Evolutionary conservation across 2,329 filamentous ascomycete genomes (phyloP), one percentile per base, ranked within the genome.

Genomic region (Colletotrichum noveboracense): DNA sequence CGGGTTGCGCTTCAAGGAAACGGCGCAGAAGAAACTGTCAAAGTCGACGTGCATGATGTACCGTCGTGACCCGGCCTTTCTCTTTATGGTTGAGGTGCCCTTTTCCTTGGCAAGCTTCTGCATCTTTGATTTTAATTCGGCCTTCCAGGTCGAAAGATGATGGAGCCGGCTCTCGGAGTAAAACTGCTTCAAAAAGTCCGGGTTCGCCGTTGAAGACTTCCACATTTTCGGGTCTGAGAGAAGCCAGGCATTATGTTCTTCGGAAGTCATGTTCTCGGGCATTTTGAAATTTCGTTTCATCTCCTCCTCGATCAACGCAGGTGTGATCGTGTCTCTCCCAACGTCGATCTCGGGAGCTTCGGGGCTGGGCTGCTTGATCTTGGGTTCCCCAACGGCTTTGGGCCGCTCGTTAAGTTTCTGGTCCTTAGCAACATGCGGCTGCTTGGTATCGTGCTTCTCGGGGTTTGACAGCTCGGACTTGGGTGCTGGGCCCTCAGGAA

Each of bases 41-140:
- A 99, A 99, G 82, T 99, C 97, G 34, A 99, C 95, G 80, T 99
- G 97, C 81, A 99, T 91, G 69, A 99, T 90, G 80, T 98, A 99
- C 66, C 94, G 88, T 76, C 96, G 90, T 5, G 92, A 86, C 0
- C 93, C 94, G 14, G 90, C 87, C 30, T 89, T 88, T 56, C 89
- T 88, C 80, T 93, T 88, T 78, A 86, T 7, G 77, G 82, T 85
- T 4, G 80, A 36, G 76, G 87, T 78, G 1, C 86, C 85, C 80
- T 93, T 95, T 79, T 97, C 94, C 2, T 91, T 90, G 10, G 96
- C 93, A 71, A 98, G 87, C 9, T 90, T 92, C 84, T 98, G 96
- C 81, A 99, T 93, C 79, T 94, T 93, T 0, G 95, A 93, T 84
- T 98, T 99, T 6, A 99, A 86, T 75, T 98, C 95, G 2, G 96